A percentile compares a stretch with the other conserved stretches of the same genome.
Conservation (phyloP, 2,329 filamentous ascomycete species). For the Colletotrichum tofieldiae region DNA sequence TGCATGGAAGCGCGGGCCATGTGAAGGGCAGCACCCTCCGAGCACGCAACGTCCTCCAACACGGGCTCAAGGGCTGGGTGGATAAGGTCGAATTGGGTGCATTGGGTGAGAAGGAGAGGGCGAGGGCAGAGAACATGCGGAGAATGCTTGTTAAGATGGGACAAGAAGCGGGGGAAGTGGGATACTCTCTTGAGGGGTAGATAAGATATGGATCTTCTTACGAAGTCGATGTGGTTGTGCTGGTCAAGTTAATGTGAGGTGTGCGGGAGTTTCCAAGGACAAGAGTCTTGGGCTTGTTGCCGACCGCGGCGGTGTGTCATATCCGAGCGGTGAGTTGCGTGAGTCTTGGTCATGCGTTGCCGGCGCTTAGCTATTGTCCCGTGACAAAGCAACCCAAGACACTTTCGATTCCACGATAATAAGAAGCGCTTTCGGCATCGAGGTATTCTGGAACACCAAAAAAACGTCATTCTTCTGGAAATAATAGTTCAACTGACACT, state of each 20-base stretch:
- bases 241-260: conserved; percentile 11
- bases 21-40: conserved; percentile 67
- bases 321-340: conserved; percentile 31
- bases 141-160: conserved; percentile 75
- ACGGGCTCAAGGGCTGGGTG: conserved; percentile 80
- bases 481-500: not conserved
- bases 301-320: conserved; percentile 39
- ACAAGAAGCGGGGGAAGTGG: conserved; percentile 71
- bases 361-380: conserved; percentile 24
- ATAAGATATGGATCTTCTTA: conserved; percentile 29
- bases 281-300: conserved; percentile 14
- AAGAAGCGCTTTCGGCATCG: not conserved
- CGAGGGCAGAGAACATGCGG: conserved; percentile 75
- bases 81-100: conserved; percentile 69
- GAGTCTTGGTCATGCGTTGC: conserved; percentile 31
- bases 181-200: conserved; percentile 70
- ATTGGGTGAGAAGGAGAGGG: conserved; percentile 60
- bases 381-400: conserved; percentile 7
- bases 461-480: conserved; percentile 15
- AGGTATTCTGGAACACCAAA: not conserved
- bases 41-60: conserved; percentile 82
- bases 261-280: conserved; percentile 27
- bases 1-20: conserved; percentile 81
- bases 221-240: not conserved
- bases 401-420: not conserved